Conservation (phyloP, 2,329 filamentous ascomycete species). For the Penicillium brevicompactum region DNA sequence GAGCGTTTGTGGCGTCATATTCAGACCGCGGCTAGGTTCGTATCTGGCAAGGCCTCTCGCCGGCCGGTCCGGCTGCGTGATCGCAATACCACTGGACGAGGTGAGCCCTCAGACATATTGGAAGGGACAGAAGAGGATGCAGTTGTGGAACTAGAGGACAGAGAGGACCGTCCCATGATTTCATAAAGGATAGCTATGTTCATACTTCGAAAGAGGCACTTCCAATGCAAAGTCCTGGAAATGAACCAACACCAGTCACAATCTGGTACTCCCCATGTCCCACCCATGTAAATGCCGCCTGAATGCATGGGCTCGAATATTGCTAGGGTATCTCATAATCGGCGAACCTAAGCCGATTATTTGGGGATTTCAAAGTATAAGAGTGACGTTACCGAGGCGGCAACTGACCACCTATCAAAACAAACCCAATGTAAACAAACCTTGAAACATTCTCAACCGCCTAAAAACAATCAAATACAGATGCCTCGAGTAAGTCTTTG, state of each 20-base stretch:
- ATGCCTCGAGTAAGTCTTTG: too few species aligned
- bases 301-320: too few species aligned
- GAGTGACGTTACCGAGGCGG: too few species aligned
- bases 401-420: too few species aligned
- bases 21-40: slow-evolving; percentile 30
- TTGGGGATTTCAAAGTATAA: too few species aligned
- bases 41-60: slow-evolving; percentile 17
- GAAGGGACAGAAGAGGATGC: slow-evolving; percentile 55
- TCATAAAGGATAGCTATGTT: slow-evolving; percentile 2
- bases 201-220: not conserved
- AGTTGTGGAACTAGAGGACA: slow-evolving; percentile 49
- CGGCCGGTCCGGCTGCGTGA: slow-evolving; percentile 18
- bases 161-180: slow-evolving; percentile 23
- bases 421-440: too few species aligned
- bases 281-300: too few species aligned
- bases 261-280: not conserved
- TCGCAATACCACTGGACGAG: slow-evolving; percentile 17
- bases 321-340: too few species aligned
- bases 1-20: slow-evolving; percentile 42
- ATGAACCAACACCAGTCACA: not conserved
- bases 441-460: too few species aligned
- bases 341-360: too few species aligned
- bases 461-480: too few species aligned
- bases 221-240: not conserved
- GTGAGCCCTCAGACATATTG: slow-evolving; percentile 44